phyloP scores from a whole-genome alignment of 495 filamentous ascomycete species.

The Ramalina peruviana region DNA sequence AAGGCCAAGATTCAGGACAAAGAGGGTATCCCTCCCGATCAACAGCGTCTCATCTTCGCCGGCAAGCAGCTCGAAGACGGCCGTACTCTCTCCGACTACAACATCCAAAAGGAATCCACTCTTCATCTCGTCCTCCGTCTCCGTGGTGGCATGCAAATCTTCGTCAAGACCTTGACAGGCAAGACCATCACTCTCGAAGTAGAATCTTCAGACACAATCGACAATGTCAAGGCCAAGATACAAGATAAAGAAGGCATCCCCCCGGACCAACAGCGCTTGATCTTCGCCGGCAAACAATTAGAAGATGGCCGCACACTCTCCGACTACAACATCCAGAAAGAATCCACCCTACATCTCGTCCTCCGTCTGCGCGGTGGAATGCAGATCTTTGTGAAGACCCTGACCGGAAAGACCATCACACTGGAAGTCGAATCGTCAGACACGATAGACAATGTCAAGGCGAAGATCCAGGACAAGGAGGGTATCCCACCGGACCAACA shows the following conservation, averaged over 20 bases:
- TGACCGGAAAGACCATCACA: slow-evolving; percentile 88
- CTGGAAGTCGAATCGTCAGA: slow-evolving; percentile 80
- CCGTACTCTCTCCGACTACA: slow-evolving; percentile 58
- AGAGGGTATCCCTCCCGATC: slow-evolving; percentile 65
- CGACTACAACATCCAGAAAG: slow-evolving; percentile 99
- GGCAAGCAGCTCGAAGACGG: slow-evolving; percentile 63
- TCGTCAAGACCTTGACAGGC: slow-evolving; percentile 59
- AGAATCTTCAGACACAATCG: slow-evolving; percentile 80
- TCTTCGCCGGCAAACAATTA: slow-evolving; percentile 94
- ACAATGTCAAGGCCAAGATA: slow-evolving; percentile 97
- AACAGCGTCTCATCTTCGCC: slow-evolving; percentile 62
- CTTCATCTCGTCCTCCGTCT: slow-evolving; percentile 58
- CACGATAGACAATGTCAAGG: slow-evolving; percentile 88
- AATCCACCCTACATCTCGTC: slow-evolving; percentile 92
- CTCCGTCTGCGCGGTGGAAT: slow-evolving; percentile 95
- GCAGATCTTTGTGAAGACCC: slow-evolving; percentile 91
- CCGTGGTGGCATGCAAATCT: slow-evolving; percentile 63
- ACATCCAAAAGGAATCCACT: slow-evolving; percentile 61
- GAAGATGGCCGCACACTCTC: slow-evolving; percentile 84
- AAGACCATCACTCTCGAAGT: slow-evolving; percentile 63
- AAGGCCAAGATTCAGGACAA: slow-evolving; percentile 71
- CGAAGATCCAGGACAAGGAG: slow-evolving; percentile 88
- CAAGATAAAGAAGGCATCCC: slow-evolving; percentile 97
- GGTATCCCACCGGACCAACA: slow-evolving; percentile 84
- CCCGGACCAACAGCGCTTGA: slow-evolving; percentile 85